Conservation (phyloP, 805 yeast genomes). For the Helenozyma rhizophorensis region DNA sequence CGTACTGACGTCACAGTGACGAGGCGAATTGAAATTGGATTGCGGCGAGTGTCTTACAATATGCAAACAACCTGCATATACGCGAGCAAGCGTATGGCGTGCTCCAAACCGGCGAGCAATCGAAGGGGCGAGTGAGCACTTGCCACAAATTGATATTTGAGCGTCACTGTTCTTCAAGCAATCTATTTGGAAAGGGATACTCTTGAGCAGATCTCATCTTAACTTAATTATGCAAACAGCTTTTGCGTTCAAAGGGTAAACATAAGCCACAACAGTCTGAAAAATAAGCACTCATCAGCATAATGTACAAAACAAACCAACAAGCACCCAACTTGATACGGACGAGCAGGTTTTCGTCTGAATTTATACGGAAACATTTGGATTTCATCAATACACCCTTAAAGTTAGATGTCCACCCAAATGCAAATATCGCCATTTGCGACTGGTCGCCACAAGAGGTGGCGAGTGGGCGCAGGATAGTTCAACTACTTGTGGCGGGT, state of each 20-base stretch:
- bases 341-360: slow-evolving; percentile 14
- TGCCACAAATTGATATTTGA: slow-evolving; percentile 1
- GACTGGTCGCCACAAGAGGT: slow-evolving; percentile 47
- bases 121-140: slow-evolving; percentile 1
- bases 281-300: too few species aligned
- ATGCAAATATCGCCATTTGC: slow-evolving; percentile 32
- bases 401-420: slow-evolving; percentile 24
- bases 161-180: too few species aligned
- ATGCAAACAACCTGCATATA: neutral
- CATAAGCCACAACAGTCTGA: too few species aligned
- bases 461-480: slow-evolving; percentile 42
- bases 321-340: slow-evolving; percentile 5
- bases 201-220: too few species aligned
- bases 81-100: neutral
- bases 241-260: too few species aligned
- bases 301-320: too few species aligned
- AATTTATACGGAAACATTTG: slow-evolving; percentile 13
- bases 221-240: too few species aligned
- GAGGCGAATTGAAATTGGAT: too few species aligned
- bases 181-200: too few species aligned
- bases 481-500: slow-evolving; percentile 36
- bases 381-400: slow-evolving; percentile 24
- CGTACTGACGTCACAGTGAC: slow-evolving; percentile 17
- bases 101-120: neutral
- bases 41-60: too few species aligned